A percentile compares a stretch with the other conserved stretches of the same genome.
Conservation (phyloP, 2,329 filamentous ascomycete species). For the Cryphonectria carpinicola region DNA sequence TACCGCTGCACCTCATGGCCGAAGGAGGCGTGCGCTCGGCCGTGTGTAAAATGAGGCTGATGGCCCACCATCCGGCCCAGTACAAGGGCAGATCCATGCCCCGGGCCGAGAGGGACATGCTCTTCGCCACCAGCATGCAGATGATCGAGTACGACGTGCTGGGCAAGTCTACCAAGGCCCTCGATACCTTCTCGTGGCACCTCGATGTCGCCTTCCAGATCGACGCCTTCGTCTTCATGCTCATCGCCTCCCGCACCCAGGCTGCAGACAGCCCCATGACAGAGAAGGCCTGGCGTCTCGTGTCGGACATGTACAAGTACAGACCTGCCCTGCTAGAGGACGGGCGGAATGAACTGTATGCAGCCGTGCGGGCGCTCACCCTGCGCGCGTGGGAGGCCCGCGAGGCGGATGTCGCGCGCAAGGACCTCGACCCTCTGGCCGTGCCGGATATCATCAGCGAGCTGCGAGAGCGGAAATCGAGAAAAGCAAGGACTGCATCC, state of each 20-base stretch:
- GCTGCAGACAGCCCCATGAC: constrained; percentile 24
- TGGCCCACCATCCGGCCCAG: constrained; percentile 34
- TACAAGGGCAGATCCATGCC: constrained; percentile 32
- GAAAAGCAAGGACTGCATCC: constrained; percentile 17
- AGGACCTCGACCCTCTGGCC: constrained; percentile 14
- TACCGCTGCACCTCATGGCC: constrained; percentile 39
- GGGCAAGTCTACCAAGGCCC: constrained; percentile 23
- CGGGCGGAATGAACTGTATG: constrained; percentile 27
- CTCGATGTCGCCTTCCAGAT: constrained; percentile 33
- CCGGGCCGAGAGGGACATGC: constrained; percentile 32
- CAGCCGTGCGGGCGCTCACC: constrained; percentile 32
- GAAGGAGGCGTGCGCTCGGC: constrained; percentile 29
- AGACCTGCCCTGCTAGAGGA: constrained; percentile 27
- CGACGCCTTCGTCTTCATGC: constrained; percentile 30
- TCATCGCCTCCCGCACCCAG: constrained; percentile 30
- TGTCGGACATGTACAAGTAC: constrained; percentile 29
- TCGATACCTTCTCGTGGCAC: constrained; percentile 32
- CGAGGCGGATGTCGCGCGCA: constrained; percentile 27
- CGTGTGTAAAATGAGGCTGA: constrained; percentile 33
- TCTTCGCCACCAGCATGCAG: constrained; percentile 31
- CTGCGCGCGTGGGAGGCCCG: constrained; percentile 32
- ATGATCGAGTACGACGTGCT: constrained; percentile 31
- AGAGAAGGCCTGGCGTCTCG: constrained; percentile 31
- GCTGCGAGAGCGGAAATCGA: constrained; percentile 25
- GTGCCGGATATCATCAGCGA: constrained; percentile 19